Base-by-base conservation (phyloP, 345 rosid species). In the Boechera divaricarpa region DNA sequence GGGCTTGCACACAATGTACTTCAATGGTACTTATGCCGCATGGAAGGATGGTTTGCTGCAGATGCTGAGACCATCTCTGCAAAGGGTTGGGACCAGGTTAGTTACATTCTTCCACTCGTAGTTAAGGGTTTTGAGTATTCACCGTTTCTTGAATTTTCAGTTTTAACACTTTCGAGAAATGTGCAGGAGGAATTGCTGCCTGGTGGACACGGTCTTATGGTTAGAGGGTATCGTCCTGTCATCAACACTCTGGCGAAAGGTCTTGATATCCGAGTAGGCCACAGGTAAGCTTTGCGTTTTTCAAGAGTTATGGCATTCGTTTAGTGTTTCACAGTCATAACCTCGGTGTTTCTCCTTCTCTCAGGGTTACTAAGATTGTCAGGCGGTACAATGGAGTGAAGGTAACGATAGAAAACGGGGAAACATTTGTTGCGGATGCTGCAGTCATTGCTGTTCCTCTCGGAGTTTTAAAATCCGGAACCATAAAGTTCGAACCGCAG, bases 21-120 rank as follows among this genome's bases (percentile, higher is more conserved):
- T 38, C 99, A 95, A 32, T 95, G 99, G 99, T 95, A 95, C 68
- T 64, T 92, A 31, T 92, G 99, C 84, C 90, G 98, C 80, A 95
- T 95, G 98, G 98, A 95, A 83, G 99, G 99, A n/a, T 92, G 99
- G 98, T 95, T 95, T 83, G 98, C 98, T 44, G 92, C 99, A 7
- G 98, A 95, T 88, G 90, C 99, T 24, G 98, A 95, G 42, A 91
- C 93, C 53, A 95, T 95, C 66, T 92, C 99, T 6, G 83, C 87
- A 35, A 88, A 84, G 78, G 75, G 89, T 81, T 95, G 99, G 99
- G 99, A 95, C 76, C 85, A 91, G 89, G 98, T 83, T 56, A 0
- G 56, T 73, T 61, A 21, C 68, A 15, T 66, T 31, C 24, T 7
- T 57, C 24, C 32, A 68, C 59, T 12, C 49, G 26, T 10, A 49